Evolutionary conservation across 2,329 filamentous ascomycete genomes (phyloP).

Genomic region (Aspergillus alliaceus): DNA sequence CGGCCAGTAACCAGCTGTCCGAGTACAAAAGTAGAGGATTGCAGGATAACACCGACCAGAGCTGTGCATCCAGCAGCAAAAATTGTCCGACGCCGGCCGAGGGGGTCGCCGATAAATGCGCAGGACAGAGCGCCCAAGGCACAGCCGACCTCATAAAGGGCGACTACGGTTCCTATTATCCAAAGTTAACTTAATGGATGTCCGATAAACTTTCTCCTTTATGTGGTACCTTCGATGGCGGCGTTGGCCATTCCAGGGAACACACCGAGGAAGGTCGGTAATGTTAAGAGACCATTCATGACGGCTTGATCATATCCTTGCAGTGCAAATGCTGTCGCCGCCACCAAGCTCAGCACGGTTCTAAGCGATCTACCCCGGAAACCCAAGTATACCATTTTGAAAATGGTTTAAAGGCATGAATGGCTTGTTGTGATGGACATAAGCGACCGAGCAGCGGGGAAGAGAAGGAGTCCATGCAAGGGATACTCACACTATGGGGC

Average conservation of each 20-base stretch:
- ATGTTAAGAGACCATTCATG: slow-evolving; percentile 43
- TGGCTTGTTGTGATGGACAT: too few relatives aligned
- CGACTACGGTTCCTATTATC: slow-evolving; percentile 39
- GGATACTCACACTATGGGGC: too few relatives aligned
- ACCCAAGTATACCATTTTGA: too few relatives aligned
- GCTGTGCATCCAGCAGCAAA: slow-evolving; percentile 51
- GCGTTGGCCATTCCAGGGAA: slow-evolving; percentile 39
- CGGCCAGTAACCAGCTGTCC: slow-evolving; percentile 53
- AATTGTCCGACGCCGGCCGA: slow-evolving; percentile 53
- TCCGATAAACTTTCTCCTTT: too few relatives aligned
- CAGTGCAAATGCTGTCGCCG: too few relatives aligned
- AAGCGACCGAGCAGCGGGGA: too few relatives aligned
- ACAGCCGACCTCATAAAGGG: slow-evolving; percentile 48
- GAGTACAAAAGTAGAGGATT: slow-evolving; percentile 48
- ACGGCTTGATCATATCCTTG: slow-evolving; percentile 44
- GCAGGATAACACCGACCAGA: slow-evolving; percentile 50
- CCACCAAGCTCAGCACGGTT: too few relatives aligned
- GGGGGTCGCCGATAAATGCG: slow-evolving; percentile 51
- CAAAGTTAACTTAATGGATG: slow-evolving; percentile 9
- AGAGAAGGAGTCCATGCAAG: too few relatives aligned
- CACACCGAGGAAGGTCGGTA: slow-evolving; percentile 38
- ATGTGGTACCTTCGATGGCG: too few relatives aligned
- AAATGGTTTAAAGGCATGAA: too few relatives aligned
- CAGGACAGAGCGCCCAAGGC: slow-evolving; percentile 50
- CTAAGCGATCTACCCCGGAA: too few relatives aligned